Evolutionary conservation across 176 grass and related monocot species (phyloP).

Genomic region (Stipa capillata): DNA sequence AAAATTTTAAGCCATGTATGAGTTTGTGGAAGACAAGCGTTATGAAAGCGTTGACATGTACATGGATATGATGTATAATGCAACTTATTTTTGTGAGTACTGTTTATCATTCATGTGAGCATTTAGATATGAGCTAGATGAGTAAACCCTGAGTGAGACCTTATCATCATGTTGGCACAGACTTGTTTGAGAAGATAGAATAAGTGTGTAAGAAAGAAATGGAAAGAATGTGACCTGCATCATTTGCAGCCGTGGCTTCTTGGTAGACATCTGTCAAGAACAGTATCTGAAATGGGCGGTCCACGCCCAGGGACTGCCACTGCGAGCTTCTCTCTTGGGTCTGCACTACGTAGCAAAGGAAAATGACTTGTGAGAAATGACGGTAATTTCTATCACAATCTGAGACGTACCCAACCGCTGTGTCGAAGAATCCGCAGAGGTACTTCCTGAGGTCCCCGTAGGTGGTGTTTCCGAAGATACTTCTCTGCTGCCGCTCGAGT

Average conservation of each 20-base stretch:
- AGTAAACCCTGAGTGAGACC: neutral
- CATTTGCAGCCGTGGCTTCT: constrained; percentile 73
- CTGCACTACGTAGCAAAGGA: neutral
- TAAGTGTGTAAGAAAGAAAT: neutral
- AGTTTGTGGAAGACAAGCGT: neutral
- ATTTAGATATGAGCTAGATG: neutral
- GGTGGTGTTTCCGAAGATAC: constrained; percentile 74
- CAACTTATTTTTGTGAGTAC: neutral
- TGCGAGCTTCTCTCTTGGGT: constrained; percentile 64
- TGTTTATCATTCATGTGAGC: neutral
- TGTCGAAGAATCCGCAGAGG: constrained; percentile 89
- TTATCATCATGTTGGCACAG: neutral
- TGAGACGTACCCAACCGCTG: constrained; percentile 46
- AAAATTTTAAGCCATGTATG: neutral
- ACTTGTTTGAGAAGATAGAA: neutral
- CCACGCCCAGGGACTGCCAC: constrained; percentile 67
- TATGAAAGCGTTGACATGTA: neutral
- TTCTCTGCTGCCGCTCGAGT: constrained; percentile 94
- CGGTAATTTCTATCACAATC: neutral
- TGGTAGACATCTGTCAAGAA: constrained; percentile 81
- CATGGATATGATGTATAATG: neutral
- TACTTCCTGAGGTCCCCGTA: constrained; percentile 67
- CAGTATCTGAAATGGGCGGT: constrained; percentile 68
- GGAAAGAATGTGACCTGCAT: constrained; percentile 35
- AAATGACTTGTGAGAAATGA: neutral